A percentile compares a stretch with the other conserved stretches of the same genome.
These are phyloP conservation scores for Diaporthe batatas DNA, from an alignment of 2,329 filamentous ascomycete genomes.

Conservation along the genomic window DNA sequence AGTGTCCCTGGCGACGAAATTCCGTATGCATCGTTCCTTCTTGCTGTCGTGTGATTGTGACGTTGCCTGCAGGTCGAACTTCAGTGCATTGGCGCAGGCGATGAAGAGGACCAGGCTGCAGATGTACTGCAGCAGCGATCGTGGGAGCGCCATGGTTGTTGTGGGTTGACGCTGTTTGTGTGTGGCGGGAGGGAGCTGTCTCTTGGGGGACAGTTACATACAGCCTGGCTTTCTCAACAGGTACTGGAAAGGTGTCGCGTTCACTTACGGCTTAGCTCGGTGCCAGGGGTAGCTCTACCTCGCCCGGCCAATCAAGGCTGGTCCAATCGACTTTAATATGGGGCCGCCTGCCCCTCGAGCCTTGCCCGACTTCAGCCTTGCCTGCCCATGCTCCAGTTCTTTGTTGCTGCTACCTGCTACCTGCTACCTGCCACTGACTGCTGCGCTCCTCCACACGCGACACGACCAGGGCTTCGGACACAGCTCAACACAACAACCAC, in stretches of 20 bases:
- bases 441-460: conserved; percentile 10
- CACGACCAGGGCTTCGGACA: conserved; percentile 17
- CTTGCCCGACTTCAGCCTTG: conserved; percentile 39
- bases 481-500: conserved; percentile 26
- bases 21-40: conserved; percentile 91
- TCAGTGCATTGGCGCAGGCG: conserved; percentile 76
- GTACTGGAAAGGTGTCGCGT: conserved; percentile 41
- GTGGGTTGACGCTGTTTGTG: conserved; percentile 26
- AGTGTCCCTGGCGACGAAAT: conserved; percentile 93
- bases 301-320: not conserved
- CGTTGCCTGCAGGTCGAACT: conserved; percentile 89
- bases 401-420: conserved; percentile 10
- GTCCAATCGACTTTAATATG: conserved; percentile 4
- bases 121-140: conserved; percentile 69
- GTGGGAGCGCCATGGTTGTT: conserved; percentile 62
- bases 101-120: conserved; percentile 70
- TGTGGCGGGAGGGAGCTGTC: conserved; percentile 21
- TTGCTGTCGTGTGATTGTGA: conserved; percentile 68
- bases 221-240: conserved; percentile 27
- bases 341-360: conserved; percentile 5
- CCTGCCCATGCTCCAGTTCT: conserved; percentile 33
- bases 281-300: conserved; percentile 25
- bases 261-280: conserved; percentile 36
- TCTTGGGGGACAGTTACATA: conserved; percentile 24
- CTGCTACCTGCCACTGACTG: not conserved